Percentiles rank a stretch among this genome's conserved stretches.
Evolutionary conservation across 768 basidiomycete genomes (phyloP).

Genomic region (Lyophyllum shimeji): DNA sequence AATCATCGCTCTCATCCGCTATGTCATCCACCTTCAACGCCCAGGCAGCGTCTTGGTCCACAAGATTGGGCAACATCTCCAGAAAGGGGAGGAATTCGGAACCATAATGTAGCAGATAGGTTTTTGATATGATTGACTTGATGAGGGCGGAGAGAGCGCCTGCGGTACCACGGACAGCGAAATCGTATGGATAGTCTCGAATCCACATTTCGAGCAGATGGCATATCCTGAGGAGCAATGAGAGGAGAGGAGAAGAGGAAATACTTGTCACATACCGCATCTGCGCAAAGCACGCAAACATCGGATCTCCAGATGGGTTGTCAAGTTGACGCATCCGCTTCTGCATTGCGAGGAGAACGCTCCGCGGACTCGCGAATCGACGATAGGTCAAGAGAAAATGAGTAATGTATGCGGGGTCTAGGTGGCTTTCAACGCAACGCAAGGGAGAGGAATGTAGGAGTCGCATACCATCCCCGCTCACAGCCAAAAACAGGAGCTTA

Average conservation of each 20-base stretch:
- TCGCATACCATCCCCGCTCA: conserved; percentile 76
- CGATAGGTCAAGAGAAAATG: conserved; percentile 86
- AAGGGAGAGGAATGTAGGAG: neutral
- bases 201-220: conserved; percentile 79
- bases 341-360: conserved; percentile 82
- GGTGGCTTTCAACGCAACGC: conserved; percentile 1
- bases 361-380: conserved; percentile 77
- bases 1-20: conserved; percentile 63
- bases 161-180: conserved; percentile 71
- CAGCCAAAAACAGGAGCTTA: conserved; percentile 77
- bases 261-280: conserved; percentile 58
- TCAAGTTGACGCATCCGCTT: conserved; percentile 81
- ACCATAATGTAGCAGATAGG: conserved; percentile 82
- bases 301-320: conserved; percentile 70
- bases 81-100: conserved; percentile 82
- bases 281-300: conserved; percentile 87
- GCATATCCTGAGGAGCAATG: conserved; percentile 58
- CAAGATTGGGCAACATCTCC: conserved; percentile 58
- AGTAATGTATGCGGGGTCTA: conserved; percentile 75
- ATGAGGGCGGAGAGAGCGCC: conserved; percentile 75
- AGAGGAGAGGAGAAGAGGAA: conserved; percentile 3
- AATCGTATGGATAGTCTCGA: conserved; percentile 72
- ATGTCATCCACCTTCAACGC: conserved; percentile 63
- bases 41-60: conserved; percentile 75
- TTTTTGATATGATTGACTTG: conserved; percentile 76